These are phyloP conservation scores for Albugo candida DNA, from an alignment of 352 stramenopile species.

Conservation along the genomic window DNA sequence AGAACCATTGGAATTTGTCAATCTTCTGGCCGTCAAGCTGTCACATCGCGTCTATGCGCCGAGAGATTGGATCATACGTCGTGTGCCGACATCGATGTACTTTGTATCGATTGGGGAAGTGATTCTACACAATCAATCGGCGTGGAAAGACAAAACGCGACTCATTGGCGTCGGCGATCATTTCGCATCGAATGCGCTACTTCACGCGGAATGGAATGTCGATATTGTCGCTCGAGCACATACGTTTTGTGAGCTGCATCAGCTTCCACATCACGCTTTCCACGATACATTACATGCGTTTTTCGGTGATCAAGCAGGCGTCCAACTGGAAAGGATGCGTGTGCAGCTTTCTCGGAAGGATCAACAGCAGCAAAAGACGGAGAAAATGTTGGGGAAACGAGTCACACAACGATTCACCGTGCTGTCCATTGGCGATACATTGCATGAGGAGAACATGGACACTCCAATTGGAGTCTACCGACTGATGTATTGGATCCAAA, in stretches of 20 bases:
- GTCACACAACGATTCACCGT: slow-evolving; percentile 9
- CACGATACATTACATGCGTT: slow-evolving; percentile 29
- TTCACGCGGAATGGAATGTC: slow-evolving; percentile 15
- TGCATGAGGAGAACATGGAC: too few relatives aligned
- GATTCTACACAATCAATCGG: slow-evolving; percentile 11
- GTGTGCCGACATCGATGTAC: slow-evolving; percentile 37
- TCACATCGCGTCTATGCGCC: slow-evolving; percentile 29
- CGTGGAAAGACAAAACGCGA: slow-evolving; percentile 6
- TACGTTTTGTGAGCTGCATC: slow-evolving; percentile 59
- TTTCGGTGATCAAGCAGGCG: slow-evolving; percentile 15
- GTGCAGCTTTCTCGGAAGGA: slow-evolving; percentile 29
- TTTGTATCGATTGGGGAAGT: slow-evolving; percentile 38
- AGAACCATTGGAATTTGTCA: slow-evolving; percentile 48
- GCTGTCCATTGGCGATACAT: neutral
- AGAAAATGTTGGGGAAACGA: slow-evolving; percentile 26
- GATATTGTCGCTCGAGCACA: slow-evolving; percentile 36
- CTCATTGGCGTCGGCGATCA: slow-evolving; percentile 27
- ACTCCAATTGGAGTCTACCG: too few relatives aligned
- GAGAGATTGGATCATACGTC: slow-evolving; percentile 60
- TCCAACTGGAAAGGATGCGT: slow-evolving; percentile 27
- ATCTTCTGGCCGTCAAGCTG: slow-evolving; percentile 31
- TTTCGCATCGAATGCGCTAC: slow-evolving; percentile 29
- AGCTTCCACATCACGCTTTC: slow-evolving; percentile 33
- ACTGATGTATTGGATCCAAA: too few relatives aligned
- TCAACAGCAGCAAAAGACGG: slow-evolving; percentile 66